Evolutionary conservation across 2,329 filamentous ascomycete genomes (phyloP).

Genomic region (Xylaria multiplex): DNA sequence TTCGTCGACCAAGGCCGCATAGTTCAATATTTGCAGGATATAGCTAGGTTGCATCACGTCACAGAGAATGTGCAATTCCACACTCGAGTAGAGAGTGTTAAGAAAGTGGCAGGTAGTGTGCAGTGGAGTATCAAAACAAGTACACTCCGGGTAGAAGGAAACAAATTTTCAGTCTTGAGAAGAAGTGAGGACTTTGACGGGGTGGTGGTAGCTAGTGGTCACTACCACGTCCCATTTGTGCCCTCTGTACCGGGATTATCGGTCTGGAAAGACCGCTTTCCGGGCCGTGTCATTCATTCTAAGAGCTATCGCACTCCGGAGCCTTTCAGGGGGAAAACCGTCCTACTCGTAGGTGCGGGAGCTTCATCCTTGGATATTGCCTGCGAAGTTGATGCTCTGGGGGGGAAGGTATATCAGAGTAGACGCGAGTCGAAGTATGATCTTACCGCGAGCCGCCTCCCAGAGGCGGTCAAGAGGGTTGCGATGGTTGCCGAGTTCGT

Average conservation of each 20-base stretch:
- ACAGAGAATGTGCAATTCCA: constrained; percentile 62
- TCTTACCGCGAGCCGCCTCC: constrained; percentile 63
- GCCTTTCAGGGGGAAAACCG: constrained; percentile 62
- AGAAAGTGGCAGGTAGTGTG: constrained; percentile 54
- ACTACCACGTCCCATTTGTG: constrained; percentile 71
- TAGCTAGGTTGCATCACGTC: constrained; percentile 62
- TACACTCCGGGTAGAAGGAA: constrained; percentile 50
- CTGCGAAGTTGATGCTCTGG: constrained; percentile 52
- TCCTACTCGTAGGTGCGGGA: constrained; percentile 65
- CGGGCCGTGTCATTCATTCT: constrained; percentile 69
- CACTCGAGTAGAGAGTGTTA: constrained; percentile 65
- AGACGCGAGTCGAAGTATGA: constrained; percentile 71
- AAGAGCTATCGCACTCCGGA: constrained; percentile 76
- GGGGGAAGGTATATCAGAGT: constrained; percentile 58
- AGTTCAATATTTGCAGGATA: constrained; percentile 69
- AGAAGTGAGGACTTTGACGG: constrained; percentile 64
- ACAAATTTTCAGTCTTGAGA: constrained; percentile 45
- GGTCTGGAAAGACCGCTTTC: constrained; percentile 65
- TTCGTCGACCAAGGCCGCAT: constrained; percentile 67
- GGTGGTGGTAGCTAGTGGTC: constrained; percentile 72
- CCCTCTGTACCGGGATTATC: constrained; percentile 68
- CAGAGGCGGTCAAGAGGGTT: constrained; percentile 62
- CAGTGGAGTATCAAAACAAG: constrained; percentile 64
- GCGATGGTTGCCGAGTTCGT: constrained; percentile 60
- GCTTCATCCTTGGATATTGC: constrained; percentile 57